Percentiles rank a stretch among this genome's conserved stretches.
phyloP scores from a whole-genome alignment of 495 filamentous ascomycete genomes.

The Baudoinia panamericana region DNA sequence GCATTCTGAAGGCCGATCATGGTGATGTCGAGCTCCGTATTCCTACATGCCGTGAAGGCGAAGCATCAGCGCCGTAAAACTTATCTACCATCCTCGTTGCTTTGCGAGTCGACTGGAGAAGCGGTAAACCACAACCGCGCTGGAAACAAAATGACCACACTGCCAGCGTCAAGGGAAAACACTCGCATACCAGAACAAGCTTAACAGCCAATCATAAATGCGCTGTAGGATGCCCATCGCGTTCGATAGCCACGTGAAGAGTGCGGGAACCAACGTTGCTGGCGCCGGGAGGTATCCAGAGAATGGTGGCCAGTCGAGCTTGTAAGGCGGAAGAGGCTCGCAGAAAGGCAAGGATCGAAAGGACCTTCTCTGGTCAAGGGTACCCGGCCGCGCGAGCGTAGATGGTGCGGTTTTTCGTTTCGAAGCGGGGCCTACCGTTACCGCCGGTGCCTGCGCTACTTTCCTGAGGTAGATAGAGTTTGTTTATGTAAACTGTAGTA shows the following conservation, averaged over 20 bases:
- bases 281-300: conserved; percentile 6
- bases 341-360: neutral
- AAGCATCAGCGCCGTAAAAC: conserved; percentile 22
- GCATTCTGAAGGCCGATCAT: conserved; percentile 99
- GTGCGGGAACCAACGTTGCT: conserved; percentile 10
- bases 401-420: neutral
- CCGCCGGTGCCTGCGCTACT: neutral
- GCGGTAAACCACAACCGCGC: too few relatives aligned
- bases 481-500: too few relatives aligned
- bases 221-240: conserved; percentile 83
- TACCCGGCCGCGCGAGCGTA: neutral
- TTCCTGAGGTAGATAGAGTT: too few relatives aligned
- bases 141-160: too few relatives aligned
- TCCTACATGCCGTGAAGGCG: conserved; percentile 43
- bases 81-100: conserved; percentile 14
- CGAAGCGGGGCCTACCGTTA: neutral
- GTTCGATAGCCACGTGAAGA: conserved; percentile 19
- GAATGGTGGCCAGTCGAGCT: conserved; percentile 8
- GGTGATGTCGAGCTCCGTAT: conserved; percentile 98
- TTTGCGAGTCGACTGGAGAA: too few relatives aligned
- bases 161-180: neutral
- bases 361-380: conserved; percentile 8
- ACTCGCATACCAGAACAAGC: conserved; percentile 85
- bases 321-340: conserved; percentile 1
- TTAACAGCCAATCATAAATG: conserved; percentile 96